Evolutionary conservation across 805 yeast species (phyloP).

Genomic region (Ogataea ganodermae): DNA sequence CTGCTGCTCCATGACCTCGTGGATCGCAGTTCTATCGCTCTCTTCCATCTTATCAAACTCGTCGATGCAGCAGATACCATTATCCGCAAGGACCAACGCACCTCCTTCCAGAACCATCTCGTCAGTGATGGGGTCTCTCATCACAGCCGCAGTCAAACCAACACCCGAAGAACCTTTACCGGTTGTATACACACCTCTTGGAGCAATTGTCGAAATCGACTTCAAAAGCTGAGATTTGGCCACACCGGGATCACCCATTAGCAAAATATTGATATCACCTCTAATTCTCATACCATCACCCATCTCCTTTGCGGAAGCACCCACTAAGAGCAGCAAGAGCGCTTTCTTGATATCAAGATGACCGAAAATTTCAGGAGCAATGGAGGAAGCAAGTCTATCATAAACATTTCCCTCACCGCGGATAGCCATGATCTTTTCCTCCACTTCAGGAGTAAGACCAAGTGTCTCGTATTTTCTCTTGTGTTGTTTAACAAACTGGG

Average conservation of each 20-base stretch:
- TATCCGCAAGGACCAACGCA: slow-evolving; percentile 93
- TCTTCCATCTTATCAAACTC: slow-evolving; percentile 99
- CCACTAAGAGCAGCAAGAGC: slow-evolving; percentile 76
- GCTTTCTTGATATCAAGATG: slow-evolving; percentile 94
- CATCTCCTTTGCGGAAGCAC: slow-evolving; percentile 92
- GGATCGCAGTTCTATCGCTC: slow-evolving; percentile 93
- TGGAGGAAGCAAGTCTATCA: slow-evolving; percentile 77
- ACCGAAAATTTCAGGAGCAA: slow-evolving; percentile 98
- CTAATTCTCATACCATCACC: slow-evolving; percentile 97
- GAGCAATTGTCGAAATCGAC: slow-evolving; percentile 88
- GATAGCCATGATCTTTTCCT: slow-evolving; percentile 55
- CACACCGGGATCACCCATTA: slow-evolving; percentile 99
- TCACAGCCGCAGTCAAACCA: slow-evolving; percentile 97
- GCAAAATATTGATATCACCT: slow-evolving; percentile 93
- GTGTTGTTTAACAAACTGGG: slow-evolving; percentile 83
- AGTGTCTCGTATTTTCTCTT: slow-evolving; percentile 79
- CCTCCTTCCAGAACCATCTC: slow-evolving; percentile 99
- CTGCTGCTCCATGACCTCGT: slow-evolving; percentile 99
- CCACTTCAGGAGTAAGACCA: slow-evolving; percentile 57
- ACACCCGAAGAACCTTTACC: slow-evolving; percentile 99
- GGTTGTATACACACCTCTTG: slow-evolving; percentile 95
- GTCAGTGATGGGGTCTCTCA: slow-evolving; percentile 98
- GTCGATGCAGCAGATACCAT: slow-evolving; percentile 98
- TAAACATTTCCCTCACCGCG: slow-evolving; percentile 69
- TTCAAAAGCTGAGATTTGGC: slow-evolving; percentile 96